Evolutionary conservation across 495 filamentous ascomycete genomes (phyloP), one percentile per base, ranked within the genome.

Genomic region (Penicillium goetzii): DNA sequence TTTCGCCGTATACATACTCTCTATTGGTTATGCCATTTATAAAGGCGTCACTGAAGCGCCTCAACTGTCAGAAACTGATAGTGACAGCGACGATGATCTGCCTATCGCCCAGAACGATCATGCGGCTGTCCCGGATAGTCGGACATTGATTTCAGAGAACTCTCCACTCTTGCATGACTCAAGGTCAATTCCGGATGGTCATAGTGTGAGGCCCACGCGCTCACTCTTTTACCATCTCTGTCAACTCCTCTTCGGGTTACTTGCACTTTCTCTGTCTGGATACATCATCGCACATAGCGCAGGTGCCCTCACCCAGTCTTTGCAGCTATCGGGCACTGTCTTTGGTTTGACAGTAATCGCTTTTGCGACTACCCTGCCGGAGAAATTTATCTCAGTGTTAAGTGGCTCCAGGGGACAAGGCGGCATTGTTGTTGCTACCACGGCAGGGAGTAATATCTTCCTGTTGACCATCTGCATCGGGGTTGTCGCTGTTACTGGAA

Each of bases 391-490:
- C 19, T 76, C 83, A 10, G 68, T 83, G 1, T 30, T 87, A 7
- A 76, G 79, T 40, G 80, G 82, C 10, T 63, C 56, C 2, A 74
- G 80, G 1, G 78, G 79, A 2, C 78, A 85, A 23, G 64, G 69
- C 1, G 82, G 83, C 3, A 82, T 86, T 56, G 54, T 87, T 26
- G 80, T 84, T 56, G 84, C 83, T 3, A 83, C 76, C 30, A 84
- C 81, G 12, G 84, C 79, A 28, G 83, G 84, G 19, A 83, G 79
- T 59, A 87, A 87, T 56, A 81, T 85, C 19, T 85, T 86, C 65
- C 71, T 86, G 38, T 63, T 85, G 9, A 81, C 81, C 0, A 68
- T 86, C 6, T 86, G 83, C 63, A 64, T 79, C 25, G 84, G 84
- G 5, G 63, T 84, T 30, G 41, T 80, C 14, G 74, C 77, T 30